Percentiles rank a stretch among this genome's conserved stretches.
Conservation (phyloP, 768 basidiomycete genomes). For the Leucocoprinus sp. region DNA sequence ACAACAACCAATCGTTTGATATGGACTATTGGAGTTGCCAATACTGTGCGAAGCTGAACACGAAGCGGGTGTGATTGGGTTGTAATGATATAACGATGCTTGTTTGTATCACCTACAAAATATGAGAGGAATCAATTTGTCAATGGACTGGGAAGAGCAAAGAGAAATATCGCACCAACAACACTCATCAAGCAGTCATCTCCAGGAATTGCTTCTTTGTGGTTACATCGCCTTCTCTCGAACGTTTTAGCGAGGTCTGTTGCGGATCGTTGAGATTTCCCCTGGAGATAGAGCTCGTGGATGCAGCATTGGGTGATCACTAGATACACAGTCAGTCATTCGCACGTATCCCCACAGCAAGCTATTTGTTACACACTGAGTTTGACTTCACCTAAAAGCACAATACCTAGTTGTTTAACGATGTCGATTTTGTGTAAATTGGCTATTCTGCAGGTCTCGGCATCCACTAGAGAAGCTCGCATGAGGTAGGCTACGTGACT, state of each 20-base stretch:
- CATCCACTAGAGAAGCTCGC: slow-evolving; percentile 52
- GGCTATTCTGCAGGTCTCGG: slow-evolving; percentile 70
- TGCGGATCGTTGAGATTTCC: slow-evolving; percentile 59
- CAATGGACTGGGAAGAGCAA: neutral
- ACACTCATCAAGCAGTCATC: slow-evolving; percentile 79
- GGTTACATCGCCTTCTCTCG: slow-evolving; percentile 92
- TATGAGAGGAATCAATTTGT: neutral
- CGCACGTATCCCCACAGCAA: slow-evolving; percentile 1
- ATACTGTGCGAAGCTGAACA: slow-evolving; percentile 56
- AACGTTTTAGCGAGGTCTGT: slow-evolving; percentile 90
- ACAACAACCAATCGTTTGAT: slow-evolving; percentile 90
- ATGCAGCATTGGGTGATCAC: slow-evolving; percentile 99
- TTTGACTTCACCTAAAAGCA: slow-evolving; percentile 84
- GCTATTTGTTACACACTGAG: slow-evolving; percentile 58
- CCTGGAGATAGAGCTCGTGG: slow-evolving; percentile 84
- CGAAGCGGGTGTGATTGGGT: slow-evolving; percentile 76
- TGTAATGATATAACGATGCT: slow-evolving; percentile 87
- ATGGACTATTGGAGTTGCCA: slow-evolving; percentile 86
- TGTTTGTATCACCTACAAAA: slow-evolving; percentile 64
- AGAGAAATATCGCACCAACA: slow-evolving; percentile 49
- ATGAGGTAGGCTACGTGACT: slow-evolving; percentile 9
- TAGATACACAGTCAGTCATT: slow-evolving; percentile 29
- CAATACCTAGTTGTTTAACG: slow-evolving; percentile 59
- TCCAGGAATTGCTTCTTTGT: slow-evolving; percentile 76
- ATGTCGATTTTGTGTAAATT: slow-evolving; percentile 69